Evolutionary conservation across 2,329 filamentous ascomycete species (phyloP).

Genomic region (Parascedosporium putredinis): DNA sequence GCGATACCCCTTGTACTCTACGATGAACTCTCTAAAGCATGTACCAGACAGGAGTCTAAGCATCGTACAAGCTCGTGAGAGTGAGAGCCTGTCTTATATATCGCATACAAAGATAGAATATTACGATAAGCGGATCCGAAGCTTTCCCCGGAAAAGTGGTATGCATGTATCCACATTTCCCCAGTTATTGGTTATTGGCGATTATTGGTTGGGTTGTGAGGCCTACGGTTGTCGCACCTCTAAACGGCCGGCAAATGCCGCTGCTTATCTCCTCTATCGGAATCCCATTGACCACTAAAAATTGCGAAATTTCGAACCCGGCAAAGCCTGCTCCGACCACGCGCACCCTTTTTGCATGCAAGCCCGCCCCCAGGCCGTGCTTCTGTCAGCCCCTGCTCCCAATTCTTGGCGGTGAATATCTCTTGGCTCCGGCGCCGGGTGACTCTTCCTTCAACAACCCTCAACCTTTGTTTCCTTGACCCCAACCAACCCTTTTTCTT

Average conservation of each 20-base stretch:
- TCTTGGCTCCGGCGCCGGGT: not conserved
- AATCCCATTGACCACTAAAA: not conserved
- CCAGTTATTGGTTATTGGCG: not conserved
- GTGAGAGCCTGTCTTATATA: not conserved
- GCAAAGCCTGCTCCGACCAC: not conserved
- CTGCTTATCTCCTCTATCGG: not conserved
- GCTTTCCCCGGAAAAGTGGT: constrained; percentile 2
- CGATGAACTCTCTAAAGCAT: too few relatives aligned
- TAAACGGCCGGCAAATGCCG: not conserved
- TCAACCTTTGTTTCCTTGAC: not conserved
- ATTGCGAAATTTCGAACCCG: not conserved
- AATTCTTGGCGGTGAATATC: not conserved
- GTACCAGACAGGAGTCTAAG: too few relatives aligned
- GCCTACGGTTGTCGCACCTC: too few relatives aligned
- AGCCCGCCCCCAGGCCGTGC: not conserved
- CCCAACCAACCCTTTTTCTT: too few relatives aligned
- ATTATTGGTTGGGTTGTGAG: not conserved
- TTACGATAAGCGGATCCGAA: not conserved
- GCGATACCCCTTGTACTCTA: too few relatives aligned
- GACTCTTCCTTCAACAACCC: not conserved
- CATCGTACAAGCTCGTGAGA: too few relatives aligned
- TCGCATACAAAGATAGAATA: not conserved
- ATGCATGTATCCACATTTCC: not conserved
- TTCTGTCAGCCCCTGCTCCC: not conserved
- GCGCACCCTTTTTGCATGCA: not conserved